phyloP scores from a whole-genome alignment of 352 stramenopile genomes.

The Phytophthora tentaculata region DNA sequence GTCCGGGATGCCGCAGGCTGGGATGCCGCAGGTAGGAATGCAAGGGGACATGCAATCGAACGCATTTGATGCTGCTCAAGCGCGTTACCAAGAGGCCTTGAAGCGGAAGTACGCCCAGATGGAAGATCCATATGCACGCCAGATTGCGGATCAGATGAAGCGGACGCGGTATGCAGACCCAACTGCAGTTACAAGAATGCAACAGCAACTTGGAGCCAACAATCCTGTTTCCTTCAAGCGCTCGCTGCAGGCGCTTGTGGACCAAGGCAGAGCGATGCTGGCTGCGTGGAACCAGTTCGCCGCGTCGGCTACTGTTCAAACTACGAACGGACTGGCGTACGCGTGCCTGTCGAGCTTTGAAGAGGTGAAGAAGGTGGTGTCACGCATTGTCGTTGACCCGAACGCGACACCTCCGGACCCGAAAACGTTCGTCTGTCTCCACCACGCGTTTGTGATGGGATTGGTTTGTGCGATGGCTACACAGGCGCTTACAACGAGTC shows the following conservation, averaged over 20 bases:
- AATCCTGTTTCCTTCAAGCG: conserved; percentile 51
- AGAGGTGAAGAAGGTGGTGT: conserved; percentile 78
- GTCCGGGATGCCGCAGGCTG: conserved; percentile 23
- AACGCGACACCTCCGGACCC: conserved; percentile 49
- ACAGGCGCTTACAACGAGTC: conserved; percentile 74
- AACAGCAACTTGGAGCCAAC: conserved; percentile 23
- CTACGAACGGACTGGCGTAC: conserved; percentile 63
- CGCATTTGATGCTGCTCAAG: conserved; percentile 29
- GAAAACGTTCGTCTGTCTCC: conserved; percentile 79
- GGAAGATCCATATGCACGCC: conserved; percentile 27
- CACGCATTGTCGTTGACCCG: conserved; percentile 63
- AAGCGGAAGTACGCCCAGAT: conserved; percentile 45
- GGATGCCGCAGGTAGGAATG: conserved; percentile 27
- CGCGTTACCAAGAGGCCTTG: conserved; percentile 40
- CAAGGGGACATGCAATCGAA: conserved; percentile 37
- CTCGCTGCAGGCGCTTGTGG: conserved; percentile 67
- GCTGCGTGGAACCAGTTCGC: conserved; percentile 81
- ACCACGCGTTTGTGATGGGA: conserved; percentile 82
- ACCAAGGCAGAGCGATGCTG: conserved; percentile 73
- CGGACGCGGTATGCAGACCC: conserved; percentile 32
- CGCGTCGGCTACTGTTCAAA: conserved; percentile 48
- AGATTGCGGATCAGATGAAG: conserved; percentile 46
- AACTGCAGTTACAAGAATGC: conserved; percentile 19
- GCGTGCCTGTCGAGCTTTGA: conserved; percentile 80
- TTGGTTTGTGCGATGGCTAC: conserved; percentile 81